Conservation (phyloP, 1,284 basidiomycete species). For the Polyporus tsugae region DNA sequence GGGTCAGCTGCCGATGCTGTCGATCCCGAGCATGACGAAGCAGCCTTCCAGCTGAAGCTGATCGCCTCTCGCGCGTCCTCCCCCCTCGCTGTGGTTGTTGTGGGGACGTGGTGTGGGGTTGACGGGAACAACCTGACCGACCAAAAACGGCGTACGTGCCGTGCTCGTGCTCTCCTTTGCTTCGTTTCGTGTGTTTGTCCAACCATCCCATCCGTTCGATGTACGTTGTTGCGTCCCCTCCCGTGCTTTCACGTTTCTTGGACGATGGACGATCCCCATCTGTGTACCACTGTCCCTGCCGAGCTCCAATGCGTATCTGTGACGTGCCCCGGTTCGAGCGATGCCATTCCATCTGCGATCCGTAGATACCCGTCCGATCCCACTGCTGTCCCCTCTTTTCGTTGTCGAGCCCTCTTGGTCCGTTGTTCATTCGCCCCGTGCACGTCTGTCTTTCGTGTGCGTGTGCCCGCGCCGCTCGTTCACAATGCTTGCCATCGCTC, state of each 20-base stretch:
- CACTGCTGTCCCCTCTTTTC: conserved; percentile 21
- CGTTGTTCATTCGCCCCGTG: not conserved
- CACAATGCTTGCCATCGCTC: conserved; percentile 1
- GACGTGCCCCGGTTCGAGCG: not conserved
- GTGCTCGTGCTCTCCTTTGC: conserved; percentile 2
- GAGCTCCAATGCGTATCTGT: not conserved
- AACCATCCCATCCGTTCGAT: not conserved
- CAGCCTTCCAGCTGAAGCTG: conserved; percentile 33
- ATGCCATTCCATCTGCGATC: conserved; percentile 6
- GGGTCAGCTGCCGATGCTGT: conserved; percentile 40
- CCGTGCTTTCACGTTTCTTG: conserved; percentile 18
- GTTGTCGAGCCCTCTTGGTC: not conserved
- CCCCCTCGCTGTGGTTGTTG: no score
- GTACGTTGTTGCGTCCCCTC: not conserved
- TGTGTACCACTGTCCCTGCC: conserved; percentile 1
- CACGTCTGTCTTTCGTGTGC: not conserved
- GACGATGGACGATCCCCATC: conserved; percentile 18
- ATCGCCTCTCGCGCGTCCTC: not conserved
- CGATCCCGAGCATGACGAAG: conserved; percentile 38
- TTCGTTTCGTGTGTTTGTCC: not conserved
- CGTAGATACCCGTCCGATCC: conserved; percentile 24
- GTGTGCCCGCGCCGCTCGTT: not conserved
- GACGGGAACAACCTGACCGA: not conserved
- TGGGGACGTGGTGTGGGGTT: no score
- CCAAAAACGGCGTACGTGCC: conserved; percentile 14